Conservation (phyloP, 2,329 filamentous ascomycete genomes). For the Macrophomina tecta region DNA sequence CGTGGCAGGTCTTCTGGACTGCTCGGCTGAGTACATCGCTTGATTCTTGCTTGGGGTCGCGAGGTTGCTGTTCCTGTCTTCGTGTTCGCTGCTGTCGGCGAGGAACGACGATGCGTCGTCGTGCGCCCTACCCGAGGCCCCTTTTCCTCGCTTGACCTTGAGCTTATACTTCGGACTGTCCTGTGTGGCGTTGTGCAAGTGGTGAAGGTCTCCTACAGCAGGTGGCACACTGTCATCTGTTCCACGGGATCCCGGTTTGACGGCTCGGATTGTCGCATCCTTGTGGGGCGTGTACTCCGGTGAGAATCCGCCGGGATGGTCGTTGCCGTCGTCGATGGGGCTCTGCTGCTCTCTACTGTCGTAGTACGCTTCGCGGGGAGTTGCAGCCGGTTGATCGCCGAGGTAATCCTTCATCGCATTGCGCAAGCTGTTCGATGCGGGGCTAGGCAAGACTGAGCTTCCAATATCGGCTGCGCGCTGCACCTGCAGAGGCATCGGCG, state of each 20-base stretch:
- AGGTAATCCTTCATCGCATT: conserved; percentile 89
- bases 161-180: conserved; percentile 48
- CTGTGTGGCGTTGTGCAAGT: conserved; percentile 33
- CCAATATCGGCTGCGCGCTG: conserved; percentile 40
- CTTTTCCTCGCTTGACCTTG: conserved; percentile 44
- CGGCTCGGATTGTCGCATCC: conserved; percentile 72
- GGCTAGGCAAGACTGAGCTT: conserved; percentile 46
- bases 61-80: conserved; percentile 45
- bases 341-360: conserved; percentile 38
- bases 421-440: conserved; percentile 76
- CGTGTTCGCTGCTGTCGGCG: conserved; percentile 60
- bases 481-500: conserved; percentile 57
- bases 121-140: conserved; percentile 34
- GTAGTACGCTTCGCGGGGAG: conserved; percentile 35
- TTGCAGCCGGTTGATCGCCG: conserved; percentile 36
- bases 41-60: conserved; percentile 8
- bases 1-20: conserved; percentile 39
- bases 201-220: conserved; percentile 36
- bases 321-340: conserved; percentile 37
- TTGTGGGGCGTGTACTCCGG: conserved; percentile 76
- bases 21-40: conserved; percentile 33
- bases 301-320: conserved; percentile 67
- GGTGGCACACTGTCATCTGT: conserved; percentile 25
- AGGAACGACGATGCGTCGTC: conserved; percentile 55
- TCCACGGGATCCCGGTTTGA: conserved; percentile 56